Evolutionary conservation across 1,139 yeast species (phyloP).

Genomic region (Taphrina deformans): DNA sequence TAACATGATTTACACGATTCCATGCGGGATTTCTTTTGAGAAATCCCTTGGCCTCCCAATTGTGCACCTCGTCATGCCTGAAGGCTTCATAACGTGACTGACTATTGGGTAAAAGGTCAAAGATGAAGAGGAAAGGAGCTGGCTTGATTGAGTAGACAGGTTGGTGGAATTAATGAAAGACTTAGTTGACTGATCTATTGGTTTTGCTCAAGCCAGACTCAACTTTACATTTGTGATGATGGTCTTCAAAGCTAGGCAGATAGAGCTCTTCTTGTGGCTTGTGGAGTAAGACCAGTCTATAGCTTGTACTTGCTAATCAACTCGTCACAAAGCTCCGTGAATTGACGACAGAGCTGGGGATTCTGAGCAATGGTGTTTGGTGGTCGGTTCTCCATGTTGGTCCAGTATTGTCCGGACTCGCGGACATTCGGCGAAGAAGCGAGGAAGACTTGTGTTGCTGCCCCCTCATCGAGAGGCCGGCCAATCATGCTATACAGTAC

Average conservation of each 20-base stretch:
- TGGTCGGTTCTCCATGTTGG: constrained; percentile 18
- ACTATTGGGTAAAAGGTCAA: too few relatives aligned
- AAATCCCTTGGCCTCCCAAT: too few relatives aligned
- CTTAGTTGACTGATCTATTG: not conserved
- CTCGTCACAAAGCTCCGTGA: constrained; percentile 19
- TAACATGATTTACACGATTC: not conserved
- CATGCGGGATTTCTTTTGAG: not conserved
- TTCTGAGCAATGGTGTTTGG: constrained; percentile 9
- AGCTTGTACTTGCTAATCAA: constrained; percentile 26
- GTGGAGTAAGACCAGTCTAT: not conserved
- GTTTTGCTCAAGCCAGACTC: not conserved
- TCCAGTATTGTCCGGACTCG: constrained; percentile 22
- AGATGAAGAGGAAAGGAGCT: too few relatives aligned
- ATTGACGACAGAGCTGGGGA: constrained; percentile 16
- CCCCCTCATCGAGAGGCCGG: constrained; percentile 50
- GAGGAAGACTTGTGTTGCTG: constrained; percentile 26
- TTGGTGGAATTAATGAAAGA: too few relatives aligned
- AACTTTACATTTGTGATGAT: too few relatives aligned
- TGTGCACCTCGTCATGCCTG: too few relatives aligned
- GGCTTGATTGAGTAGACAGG: too few relatives aligned
- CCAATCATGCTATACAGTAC: constrained; percentile 70
- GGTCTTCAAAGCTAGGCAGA: too few relatives aligned
- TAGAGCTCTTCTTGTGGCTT: not conserved
- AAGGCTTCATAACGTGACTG: too few relatives aligned
- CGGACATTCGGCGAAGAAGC: constrained; percentile 19